Conservation (phyloP, 257 asterid species). For the Knoxia roxburghii region DNA sequence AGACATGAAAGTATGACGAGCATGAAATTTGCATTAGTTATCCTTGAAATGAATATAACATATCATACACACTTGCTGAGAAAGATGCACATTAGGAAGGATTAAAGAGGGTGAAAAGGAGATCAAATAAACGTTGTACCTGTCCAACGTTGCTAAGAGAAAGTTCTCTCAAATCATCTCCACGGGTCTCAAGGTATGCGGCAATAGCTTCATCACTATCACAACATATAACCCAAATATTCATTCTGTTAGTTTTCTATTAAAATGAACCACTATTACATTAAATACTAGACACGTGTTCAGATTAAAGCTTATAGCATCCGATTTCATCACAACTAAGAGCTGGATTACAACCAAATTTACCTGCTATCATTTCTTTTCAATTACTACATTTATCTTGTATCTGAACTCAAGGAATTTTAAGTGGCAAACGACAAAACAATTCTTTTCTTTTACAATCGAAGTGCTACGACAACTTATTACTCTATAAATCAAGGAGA, state of each 20-base stretch:
- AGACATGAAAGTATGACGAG: neutral
- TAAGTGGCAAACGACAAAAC: too few species aligned
- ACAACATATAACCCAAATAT: constrained; percentile 19
- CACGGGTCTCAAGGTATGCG: constrained; percentile 78
- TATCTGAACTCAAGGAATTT: neutral
- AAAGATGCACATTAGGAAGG: neutral
- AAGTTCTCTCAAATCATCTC: constrained; percentile 56
- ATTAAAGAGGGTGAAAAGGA: neutral
- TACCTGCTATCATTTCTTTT: neutral
- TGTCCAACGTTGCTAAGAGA: constrained; percentile 54
- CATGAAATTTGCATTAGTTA: neutral
- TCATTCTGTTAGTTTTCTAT: neutral
- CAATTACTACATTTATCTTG: neutral
- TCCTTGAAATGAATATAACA: neutral
- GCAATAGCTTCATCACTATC: constrained; percentile 92
- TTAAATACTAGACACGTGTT: neutral
- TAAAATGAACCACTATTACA: neutral
- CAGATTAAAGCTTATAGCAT: neutral
- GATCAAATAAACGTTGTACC: constrained; percentile 34
- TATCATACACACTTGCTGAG: neutral
- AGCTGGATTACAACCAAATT: neutral
- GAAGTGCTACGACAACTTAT: too few species aligned
- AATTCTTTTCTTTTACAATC: too few species aligned
- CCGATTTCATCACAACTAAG: neutral
- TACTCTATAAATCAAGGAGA: too few species aligned